Conservation (phyloP, 2,329 filamentous ascomycete genomes). For the Pseudogymnoascus destructans region DNA sequence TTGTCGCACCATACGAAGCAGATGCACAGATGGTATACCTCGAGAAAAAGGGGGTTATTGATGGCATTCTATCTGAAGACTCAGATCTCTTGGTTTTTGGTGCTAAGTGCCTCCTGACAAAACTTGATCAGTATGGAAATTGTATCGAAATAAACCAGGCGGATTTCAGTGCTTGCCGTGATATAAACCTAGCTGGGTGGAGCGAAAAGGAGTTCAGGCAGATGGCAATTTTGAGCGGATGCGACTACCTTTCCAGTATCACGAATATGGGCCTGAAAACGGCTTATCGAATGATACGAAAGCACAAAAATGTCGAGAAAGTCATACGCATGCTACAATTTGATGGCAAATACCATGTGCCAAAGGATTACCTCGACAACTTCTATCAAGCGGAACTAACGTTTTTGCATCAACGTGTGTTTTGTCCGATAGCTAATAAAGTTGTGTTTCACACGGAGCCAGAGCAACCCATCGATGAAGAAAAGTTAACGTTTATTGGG, state of each 20-base stretch:
- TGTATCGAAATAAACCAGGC: constrained; percentile 83
- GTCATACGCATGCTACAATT: constrained; percentile 75
- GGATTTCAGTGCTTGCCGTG: constrained; percentile 78
- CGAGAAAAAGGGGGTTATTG: constrained; percentile 69
- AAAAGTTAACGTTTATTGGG: constrained; percentile 73
- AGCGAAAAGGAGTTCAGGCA: constrained; percentile 78
- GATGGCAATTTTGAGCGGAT: constrained; percentile 95
- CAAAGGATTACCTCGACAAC: constrained; percentile 63
- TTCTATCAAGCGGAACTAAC: constrained; percentile 85
- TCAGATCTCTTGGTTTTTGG: constrained; percentile 94
- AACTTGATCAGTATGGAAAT: constrained; percentile 85
- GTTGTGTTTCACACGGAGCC: constrained; percentile 65
- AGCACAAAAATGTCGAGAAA: constrained; percentile 76
- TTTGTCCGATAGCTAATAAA: constrained; percentile 58
- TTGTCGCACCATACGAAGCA: constrained; percentile 94
- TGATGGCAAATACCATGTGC: constrained; percentile 72
- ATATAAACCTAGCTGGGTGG: constrained; percentile 84
- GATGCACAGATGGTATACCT: constrained; percentile 95
- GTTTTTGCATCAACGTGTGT: constrained; percentile 90
- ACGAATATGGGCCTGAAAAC: constrained; percentile 84
- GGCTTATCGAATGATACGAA: constrained; percentile 78
- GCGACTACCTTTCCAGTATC: constrained; percentile 84
- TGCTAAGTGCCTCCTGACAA: constrained; percentile 78
- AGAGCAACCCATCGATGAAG: constrained; percentile 46
- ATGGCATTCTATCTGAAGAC: constrained; percentile 88